Conservation (phyloP, 352 stramenopile species). For the Phytopythium boreale region DNA sequence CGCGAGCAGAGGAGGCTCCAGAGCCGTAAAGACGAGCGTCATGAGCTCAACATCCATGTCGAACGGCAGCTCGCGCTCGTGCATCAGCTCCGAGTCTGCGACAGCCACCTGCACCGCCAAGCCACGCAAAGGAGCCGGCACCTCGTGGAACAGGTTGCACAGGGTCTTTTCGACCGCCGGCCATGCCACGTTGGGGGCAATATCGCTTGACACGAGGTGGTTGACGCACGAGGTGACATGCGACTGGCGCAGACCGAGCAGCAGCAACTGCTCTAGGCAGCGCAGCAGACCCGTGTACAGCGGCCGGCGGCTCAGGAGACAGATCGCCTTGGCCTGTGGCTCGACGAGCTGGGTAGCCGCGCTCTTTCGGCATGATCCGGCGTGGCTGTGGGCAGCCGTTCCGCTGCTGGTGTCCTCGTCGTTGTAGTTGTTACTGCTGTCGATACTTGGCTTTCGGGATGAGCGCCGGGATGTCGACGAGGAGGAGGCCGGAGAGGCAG, state of each 20-base stretch:
- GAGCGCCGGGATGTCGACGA: background rate
- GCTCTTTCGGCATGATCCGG: background rate
- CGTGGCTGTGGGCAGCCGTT: background rate
- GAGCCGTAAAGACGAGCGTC: constrained; percentile 41
- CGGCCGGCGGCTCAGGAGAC: constrained; percentile 35
- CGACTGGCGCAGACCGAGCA: constrained; percentile 38
- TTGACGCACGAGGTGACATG: background rate
- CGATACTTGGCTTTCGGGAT: background rate
- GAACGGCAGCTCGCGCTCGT: constrained; percentile 45
- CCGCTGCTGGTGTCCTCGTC: constrained; percentile 3
- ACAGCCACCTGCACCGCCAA: constrained; percentile 36
- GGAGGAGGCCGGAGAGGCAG: background rate
- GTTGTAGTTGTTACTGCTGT: constrained; percentile 4
- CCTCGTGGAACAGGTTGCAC: constrained; percentile 52
- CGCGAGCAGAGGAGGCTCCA: constrained; percentile 32
- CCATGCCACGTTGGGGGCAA: background rate
- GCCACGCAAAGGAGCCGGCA: constrained; percentile 32
- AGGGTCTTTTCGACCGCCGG: constrained; percentile 32
- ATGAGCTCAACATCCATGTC: constrained; percentile 50
- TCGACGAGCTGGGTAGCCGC: background rate
- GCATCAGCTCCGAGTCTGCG: constrained; percentile 26
- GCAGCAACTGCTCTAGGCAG: constrained; percentile 48
- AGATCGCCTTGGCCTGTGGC: constrained; percentile 38
- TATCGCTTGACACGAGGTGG: background rate
- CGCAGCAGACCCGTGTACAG: constrained; percentile 46